Percentiles rank a stretch among this genome's conserved stretches.
Evolutionary conservation across 1,284 basidiomycete genomes (phyloP).

Genomic region (Boletus sp.): DNA sequence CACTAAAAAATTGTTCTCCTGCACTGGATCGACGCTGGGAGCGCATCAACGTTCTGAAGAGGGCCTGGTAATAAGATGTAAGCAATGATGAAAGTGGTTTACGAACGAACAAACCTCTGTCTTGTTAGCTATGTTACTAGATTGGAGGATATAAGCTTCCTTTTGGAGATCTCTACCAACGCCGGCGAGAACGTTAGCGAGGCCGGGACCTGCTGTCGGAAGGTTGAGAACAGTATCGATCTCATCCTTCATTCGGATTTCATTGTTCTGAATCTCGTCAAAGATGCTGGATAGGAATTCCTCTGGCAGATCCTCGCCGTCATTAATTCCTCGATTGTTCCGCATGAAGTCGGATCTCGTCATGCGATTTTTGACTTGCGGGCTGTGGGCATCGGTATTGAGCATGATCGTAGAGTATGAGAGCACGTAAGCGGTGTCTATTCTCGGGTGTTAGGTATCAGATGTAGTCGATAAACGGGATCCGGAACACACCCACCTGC

Average conservation of each 20-base stretch:
- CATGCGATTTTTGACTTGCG: constrained; percentile 93
- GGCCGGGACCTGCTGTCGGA: constrained; percentile 63
- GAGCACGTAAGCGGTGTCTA: constrained; percentile 91
- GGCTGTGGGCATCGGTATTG: constrained; percentile 96
- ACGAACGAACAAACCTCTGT: constrained; percentile 68
- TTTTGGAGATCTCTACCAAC: constrained; percentile 93
- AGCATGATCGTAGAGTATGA: constrained; percentile 94
- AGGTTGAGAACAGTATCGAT: constrained; percentile 62
- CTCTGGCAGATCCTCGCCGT: constrained; percentile 85
- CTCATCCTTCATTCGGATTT: constrained; percentile 98
- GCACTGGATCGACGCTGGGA: constrained; percentile 79
- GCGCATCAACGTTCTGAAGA: constrained; percentile 89
- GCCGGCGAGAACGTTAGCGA: constrained; percentile 81
- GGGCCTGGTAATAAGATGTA: constrained; percentile 54
- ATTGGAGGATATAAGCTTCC: constrained; percentile 93
- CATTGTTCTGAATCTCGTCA: constrained; percentile 88
- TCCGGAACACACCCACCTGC: constrained; percentile 52
- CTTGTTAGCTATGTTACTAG: constrained; percentile 93
- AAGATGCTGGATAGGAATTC: constrained; percentile 79
- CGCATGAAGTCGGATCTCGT: constrained; percentile 87
- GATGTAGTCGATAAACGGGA: constrained; percentile 1
- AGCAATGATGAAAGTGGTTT: background rate
- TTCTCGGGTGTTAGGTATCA: constrained; percentile 11
- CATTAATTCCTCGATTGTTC: constrained; percentile 96
- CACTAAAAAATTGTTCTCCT: constrained; percentile 90